A percentile compares a stretch with the other conserved stretches of the same genome.
Evolutionary conservation across 495 filamentous ascomycete species (phyloP).

Genomic region (Trichocladium antarcticum): DNA sequence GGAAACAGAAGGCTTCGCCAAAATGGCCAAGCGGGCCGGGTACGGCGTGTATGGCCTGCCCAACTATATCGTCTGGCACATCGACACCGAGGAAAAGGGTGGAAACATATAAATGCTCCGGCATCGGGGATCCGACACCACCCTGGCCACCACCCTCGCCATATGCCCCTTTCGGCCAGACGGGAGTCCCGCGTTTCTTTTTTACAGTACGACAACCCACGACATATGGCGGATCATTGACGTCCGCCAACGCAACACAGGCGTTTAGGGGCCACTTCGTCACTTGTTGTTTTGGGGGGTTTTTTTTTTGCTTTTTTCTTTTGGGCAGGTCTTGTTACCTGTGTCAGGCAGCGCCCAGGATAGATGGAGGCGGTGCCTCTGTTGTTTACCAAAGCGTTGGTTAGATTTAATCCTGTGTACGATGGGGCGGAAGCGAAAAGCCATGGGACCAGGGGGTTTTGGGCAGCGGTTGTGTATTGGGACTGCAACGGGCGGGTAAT

Average conservation of each 20-base stretch:
- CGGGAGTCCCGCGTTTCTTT: neutral
- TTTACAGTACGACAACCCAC: constrained; percentile 19
- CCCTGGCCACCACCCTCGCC: too few relatives aligned
- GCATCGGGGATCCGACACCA: too few relatives aligned
- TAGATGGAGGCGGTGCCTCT: too few relatives aligned
- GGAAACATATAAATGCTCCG: constrained; percentile 49
- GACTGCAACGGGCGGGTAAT: too few relatives aligned
- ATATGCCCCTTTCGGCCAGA: neutral
- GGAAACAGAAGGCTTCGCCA: constrained; percentile 95
- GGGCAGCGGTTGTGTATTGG: too few relatives aligned
- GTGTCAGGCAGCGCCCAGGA: too few relatives aligned
- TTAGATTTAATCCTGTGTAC: too few relatives aligned
- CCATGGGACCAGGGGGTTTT: too few relatives aligned
- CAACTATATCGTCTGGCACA: constrained; percentile 98
- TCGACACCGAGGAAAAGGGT: constrained; percentile 94
- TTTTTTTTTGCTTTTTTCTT: constrained; percentile 5
- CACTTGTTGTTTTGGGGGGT: neutral
- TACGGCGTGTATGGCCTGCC: constrained; percentile 87
- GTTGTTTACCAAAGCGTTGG: too few relatives aligned
- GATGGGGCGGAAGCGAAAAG: too few relatives aligned
- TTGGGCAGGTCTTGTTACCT: too few relatives aligned
- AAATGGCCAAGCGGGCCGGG: constrained; percentile 95
- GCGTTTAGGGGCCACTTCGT: constrained; percentile 9
- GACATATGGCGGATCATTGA: constrained; percentile 25
- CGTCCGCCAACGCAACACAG: constrained; percentile 12